Percentiles rank a stretch among this genome's conserved stretches.
phyloP scores from a whole-genome alignment of 805 yeast species.

The Brettanomyces anomalus region DNA sequence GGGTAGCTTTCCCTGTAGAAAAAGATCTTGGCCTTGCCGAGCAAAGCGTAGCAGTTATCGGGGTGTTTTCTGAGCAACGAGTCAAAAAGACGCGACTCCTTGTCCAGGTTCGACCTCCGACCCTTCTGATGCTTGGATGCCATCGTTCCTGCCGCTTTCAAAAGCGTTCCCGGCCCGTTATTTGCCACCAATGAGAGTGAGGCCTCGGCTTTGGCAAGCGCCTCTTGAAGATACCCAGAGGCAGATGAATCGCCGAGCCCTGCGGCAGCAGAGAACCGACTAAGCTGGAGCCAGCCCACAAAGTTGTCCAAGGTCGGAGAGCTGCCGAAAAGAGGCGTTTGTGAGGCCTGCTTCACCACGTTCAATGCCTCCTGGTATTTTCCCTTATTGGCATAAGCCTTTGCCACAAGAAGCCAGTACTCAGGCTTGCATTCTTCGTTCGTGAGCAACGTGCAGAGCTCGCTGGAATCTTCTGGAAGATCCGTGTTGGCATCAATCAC shows the following conservation, averaged over 20 bases:
- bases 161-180: constrained; percentile 44
- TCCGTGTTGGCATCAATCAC: constrained; percentile 74
- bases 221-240: constrained; percentile 18
- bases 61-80: constrained; percentile 43
- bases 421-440: constrained; percentile 69
- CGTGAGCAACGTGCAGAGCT: constrained; percentile 66
- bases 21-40: constrained; percentile 78
- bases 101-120: constrained; percentile 54
- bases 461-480: constrained; percentile 83
- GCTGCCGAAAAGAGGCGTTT: constrained; percentile 19
- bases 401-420: constrained; percentile 79
- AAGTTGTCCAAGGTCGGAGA: constrained; percentile 24
- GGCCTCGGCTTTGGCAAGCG: constrained; percentile 27
- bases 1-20: constrained; percentile 65
- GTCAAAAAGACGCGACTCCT: constrained; percentile 65
- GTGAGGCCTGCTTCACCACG: constrained; percentile 54
- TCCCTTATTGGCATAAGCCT: constrained; percentile 64
- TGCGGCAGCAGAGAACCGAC: constrained; percentile 13
- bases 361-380: constrained; percentile 52
- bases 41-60: constrained; percentile 62
- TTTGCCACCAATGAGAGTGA: constrained; percentile 39
- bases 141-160: constrained; percentile 56
- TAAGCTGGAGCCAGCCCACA: constrained; percentile 67
- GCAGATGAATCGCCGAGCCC: constrained; percentile 22
- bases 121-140: constrained; percentile 58